Evolutionary conservation across 2,329 filamentous ascomycete genomes (phyloP).

Genomic region (Emergomyces pasteurianus): DNA sequence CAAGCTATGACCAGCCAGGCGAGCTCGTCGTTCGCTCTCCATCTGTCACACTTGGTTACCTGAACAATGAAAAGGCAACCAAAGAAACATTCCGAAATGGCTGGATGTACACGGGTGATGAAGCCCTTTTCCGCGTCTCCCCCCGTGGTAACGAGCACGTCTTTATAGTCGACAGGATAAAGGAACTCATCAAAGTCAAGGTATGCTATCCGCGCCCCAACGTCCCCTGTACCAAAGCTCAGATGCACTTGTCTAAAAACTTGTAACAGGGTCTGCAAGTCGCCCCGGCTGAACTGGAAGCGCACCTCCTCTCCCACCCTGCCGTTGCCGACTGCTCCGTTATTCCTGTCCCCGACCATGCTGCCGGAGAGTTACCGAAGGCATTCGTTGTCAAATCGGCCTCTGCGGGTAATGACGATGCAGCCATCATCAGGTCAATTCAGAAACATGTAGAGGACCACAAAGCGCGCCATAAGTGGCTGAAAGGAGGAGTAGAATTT

Average conservation of each 20-base stretch:
- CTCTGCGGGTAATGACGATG: slow-evolving; percentile 42
- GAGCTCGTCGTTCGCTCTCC: slow-evolving; percentile 72
- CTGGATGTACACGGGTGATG: slow-evolving; percentile 82
- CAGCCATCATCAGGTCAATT: slow-evolving; percentile 39
- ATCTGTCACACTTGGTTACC: slow-evolving; percentile 66
- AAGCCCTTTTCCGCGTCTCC: slow-evolving; percentile 56
- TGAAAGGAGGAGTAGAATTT: slow-evolving; percentile 49
- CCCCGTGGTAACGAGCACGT: slow-evolving; percentile 64
- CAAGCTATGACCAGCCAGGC: slow-evolving; percentile 58
- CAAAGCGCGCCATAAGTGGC: slow-evolving; percentile 52
- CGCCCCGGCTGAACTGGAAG: slow-evolving; percentile 71
- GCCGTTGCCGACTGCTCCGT: slow-evolving; percentile 69
- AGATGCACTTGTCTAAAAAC: slow-evolving; percentile 1
- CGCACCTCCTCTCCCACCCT: slow-evolving; percentile 62
- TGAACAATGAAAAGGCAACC: slow-evolving; percentile 76
- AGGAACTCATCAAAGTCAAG: slow-evolving; percentile 69
- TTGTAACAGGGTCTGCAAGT: slow-evolving; percentile 60
- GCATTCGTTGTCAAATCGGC: slow-evolving; percentile 51
- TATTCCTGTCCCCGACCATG: slow-evolving; percentile 56
- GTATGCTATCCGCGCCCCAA: slow-evolving; percentile 28
- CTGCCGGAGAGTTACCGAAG: slow-evolving; percentile 51
- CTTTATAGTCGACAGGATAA: slow-evolving; percentile 72
- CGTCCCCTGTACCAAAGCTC: background rate
- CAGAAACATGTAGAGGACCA: slow-evolving; percentile 47
- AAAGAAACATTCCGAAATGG: slow-evolving; percentile 65